phyloP scores from a whole-genome alignment of 1,284 basidiomycete species.

The Pterula multifida region DNA sequence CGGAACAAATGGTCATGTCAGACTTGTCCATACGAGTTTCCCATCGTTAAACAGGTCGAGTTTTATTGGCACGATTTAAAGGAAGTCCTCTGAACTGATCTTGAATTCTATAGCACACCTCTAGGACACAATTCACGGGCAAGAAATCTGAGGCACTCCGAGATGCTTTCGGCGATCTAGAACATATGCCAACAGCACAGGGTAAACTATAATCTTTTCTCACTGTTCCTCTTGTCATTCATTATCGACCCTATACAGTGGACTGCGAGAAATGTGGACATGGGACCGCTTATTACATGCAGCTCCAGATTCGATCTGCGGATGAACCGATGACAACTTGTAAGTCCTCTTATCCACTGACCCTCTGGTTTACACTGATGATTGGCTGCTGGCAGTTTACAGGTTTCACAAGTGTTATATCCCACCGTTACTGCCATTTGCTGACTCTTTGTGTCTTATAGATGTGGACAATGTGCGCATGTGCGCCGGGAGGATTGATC shows the following conservation, averaged over 20 bases:
- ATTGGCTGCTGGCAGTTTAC: not conserved
- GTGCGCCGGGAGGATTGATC: not conserved
- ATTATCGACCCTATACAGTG: not conserved
- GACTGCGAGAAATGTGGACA: conserved; percentile 4
- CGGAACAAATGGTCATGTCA: conserved; percentile 11
- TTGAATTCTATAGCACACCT: conserved; percentile 6
- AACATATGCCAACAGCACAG: not conserved
- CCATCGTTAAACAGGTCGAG: conserved; percentile 10
- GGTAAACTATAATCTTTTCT: not conserved
- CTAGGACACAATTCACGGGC: conserved; percentile 8
- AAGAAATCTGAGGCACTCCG: conserved; percentile 8
- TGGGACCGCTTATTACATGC: conserved; percentile 10
- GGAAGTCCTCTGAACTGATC: not conserved
- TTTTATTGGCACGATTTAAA: not conserved
- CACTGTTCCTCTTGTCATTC: not conserved
- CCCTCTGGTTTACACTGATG: not conserved
- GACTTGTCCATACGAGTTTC: conserved; percentile 11
- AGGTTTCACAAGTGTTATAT: not conserved
- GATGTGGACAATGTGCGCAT: not conserved
- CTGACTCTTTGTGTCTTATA: not conserved
- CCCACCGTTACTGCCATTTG: not conserved
- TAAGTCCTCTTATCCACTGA: not conserved
- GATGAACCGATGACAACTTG: conserved; percentile 11
- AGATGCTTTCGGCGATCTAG: conserved; percentile 1
- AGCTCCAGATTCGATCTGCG: conserved; percentile 12